Conservation (phyloP, 352 stramenopile species). For the Globisporangium polare region DNA sequence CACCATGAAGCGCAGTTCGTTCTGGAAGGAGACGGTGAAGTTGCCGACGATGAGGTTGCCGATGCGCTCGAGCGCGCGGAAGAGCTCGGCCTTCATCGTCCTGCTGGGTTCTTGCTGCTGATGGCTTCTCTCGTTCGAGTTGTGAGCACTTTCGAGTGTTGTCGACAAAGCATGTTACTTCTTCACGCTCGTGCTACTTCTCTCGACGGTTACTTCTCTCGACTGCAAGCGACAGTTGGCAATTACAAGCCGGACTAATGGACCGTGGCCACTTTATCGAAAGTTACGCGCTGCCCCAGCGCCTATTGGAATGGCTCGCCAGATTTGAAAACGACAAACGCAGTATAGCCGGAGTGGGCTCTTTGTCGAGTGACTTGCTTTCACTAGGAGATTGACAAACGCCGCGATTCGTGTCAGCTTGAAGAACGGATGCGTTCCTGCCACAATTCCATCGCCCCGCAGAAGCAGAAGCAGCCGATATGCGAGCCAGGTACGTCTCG, state of each 20-base stretch:
- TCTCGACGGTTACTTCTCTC: neutral
- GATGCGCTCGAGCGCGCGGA: constrained; percentile 54
- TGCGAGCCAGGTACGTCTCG: constrained; percentile 8
- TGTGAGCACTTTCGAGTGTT: neutral
- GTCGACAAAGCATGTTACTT: constrained; percentile 1
- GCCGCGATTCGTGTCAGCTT: too few species aligned
- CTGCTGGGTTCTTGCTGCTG: neutral
- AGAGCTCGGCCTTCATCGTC: constrained; percentile 61
- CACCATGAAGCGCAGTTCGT: constrained; percentile 86
- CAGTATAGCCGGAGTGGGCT: too few species aligned
- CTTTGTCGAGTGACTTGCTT: too few species aligned
- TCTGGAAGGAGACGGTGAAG: constrained; percentile 82
- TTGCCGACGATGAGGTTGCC: constrained; percentile 76
- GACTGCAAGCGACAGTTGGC: constrained; percentile 6
- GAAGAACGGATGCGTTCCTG: constrained; percentile 2
- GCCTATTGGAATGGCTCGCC: too few species aligned
- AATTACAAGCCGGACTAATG: too few species aligned
- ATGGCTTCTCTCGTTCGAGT: neutral
- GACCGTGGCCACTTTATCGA: too few species aligned
- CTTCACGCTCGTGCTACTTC: neutral
- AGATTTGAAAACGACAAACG: too few species aligned
- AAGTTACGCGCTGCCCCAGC: too few species aligned
- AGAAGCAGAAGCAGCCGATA: neutral
- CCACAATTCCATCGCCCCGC: constrained; percentile 10
- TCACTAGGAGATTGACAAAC: too few species aligned